These are phyloP conservation scores for Jasminum sambac DNA, from an alignment of 257 asterid species.

Conservation along the genomic window DNA sequence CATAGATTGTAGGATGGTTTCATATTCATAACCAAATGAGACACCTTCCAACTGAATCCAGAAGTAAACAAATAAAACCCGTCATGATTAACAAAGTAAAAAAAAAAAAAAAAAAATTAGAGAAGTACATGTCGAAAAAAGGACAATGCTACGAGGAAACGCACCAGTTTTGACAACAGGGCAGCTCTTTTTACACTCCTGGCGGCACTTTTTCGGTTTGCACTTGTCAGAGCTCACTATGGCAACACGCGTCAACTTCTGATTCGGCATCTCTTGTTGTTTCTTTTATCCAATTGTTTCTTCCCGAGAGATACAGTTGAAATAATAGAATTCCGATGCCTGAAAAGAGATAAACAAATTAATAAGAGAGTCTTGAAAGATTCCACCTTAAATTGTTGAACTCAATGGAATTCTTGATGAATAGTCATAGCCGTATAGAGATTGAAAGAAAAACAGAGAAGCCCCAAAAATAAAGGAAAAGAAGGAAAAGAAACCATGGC, in stretches of 20 bases:
- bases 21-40: background rate
- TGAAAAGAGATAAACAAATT: too few relatives aligned
- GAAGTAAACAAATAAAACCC: background rate
- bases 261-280: conserved; percentile 74
- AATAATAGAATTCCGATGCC: too few relatives aligned
- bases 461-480: too few relatives aligned
- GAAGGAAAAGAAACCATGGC: too few relatives aligned
- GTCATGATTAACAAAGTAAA: background rate
- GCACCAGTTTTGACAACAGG: conserved; percentile 94
- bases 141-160: background rate
- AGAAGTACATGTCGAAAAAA: background rate
- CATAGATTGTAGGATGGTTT: background rate
- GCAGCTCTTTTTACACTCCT: conserved; percentile 93
- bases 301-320: too few relatives aligned
- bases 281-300: background rate
- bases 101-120: background rate
- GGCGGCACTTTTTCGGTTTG: conserved; percentile 93
- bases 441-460: too few relatives aligned
- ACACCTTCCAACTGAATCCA: background rate
- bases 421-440: too few relatives aligned
- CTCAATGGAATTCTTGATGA: too few relatives aligned
- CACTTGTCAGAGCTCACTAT: conserved; percentile 91
- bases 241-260: conserved; percentile 92
- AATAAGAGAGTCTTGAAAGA: too few relatives aligned
- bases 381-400: too few relatives aligned